Evolutionary conservation across 306 rosid species (phyloP), one percentile per base, ranked within the genome.

Genomic region (Neltuma alba): DNA sequence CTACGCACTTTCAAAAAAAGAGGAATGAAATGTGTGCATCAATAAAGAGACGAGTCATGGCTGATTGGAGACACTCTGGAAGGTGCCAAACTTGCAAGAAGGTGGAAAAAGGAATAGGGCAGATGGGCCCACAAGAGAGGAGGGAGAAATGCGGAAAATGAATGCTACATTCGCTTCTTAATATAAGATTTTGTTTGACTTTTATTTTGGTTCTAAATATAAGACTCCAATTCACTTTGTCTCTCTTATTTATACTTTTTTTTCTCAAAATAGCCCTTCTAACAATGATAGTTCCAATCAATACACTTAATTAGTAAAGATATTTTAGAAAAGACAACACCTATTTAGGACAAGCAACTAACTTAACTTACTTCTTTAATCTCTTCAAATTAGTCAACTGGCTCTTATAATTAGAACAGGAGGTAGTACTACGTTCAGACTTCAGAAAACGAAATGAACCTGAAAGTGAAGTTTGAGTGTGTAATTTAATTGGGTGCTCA

Each of bases 1-100:
- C 60, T 76, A 67, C 3, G 18, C 5, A 63, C 31, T 68, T 76
- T 42, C 48, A 16, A 78, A 70, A 70, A 84, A 84, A 66, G 85
- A 52, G 78, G 54, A 84, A 86, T 70, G 86, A 84, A 90, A 80
- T 70, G 80, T 74, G 77, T 60, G 70, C 57, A 79, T 75, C 83
- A 67, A 38, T 67, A 68, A 89, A 88, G 88, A 27, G 66, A 33
- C 14, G 77, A 14, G 58, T 21, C 67, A 12, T 78, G 78, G 58
- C 38, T 78, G 78, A 45, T 45, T 23, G 10, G 74, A 75, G 80
- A 82, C 78, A 82, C 82, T 82, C 80, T 82, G 78, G 84, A 76
- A 76, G 73, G 75, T 82, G 83, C 84, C 71, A 82, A 76, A 79
- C 76, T 37, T 63, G 15, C 48, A 34, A 48, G 69, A 75, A 77